Evolutionary conservation across 495 filamentous ascomycete genomes (phyloP).

Genomic region (Hypomontagnella submonticulosa): DNA sequence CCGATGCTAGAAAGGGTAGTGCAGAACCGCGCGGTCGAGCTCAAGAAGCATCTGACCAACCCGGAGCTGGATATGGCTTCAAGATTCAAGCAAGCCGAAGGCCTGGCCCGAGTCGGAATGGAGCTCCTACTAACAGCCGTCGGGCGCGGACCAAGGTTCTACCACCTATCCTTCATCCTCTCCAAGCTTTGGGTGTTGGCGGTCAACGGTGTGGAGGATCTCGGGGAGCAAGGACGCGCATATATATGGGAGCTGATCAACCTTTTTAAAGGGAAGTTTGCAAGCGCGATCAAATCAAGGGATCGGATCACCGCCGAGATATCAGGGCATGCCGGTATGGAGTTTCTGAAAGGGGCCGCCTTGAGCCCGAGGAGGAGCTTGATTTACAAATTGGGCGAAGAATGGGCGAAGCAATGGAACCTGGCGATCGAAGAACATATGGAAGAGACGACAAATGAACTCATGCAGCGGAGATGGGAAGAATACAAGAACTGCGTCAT

Average conservation of each 20-base stretch:
- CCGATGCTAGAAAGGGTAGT: slow-evolving; percentile 10
- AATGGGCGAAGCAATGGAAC: slow-evolving; percentile 3
- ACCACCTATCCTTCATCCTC: slow-evolving; percentile 5
- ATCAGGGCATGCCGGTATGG: slow-evolving; percentile 3
- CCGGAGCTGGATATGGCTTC: neutral
- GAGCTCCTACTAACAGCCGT: neutral
- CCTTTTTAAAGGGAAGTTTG: neutral
- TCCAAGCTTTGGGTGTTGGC: slow-evolving; percentile 16
- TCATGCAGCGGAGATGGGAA: slow-evolving; percentile 1
- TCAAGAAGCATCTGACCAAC: slow-evolving; percentile 1
- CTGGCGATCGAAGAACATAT: neutral
- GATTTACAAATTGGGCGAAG: slow-evolving; percentile 1
- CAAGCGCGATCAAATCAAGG: neutral
- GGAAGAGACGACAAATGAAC: neutral
- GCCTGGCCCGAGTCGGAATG: slow-evolving; percentile 2
- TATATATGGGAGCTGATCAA: neutral
- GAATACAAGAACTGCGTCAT: slow-evolving; percentile 10
- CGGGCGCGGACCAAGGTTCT: neutral
- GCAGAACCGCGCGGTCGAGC: neutral
- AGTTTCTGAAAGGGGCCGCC: slow-evolving; percentile 1
- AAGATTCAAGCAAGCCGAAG: slow-evolving; percentile 4
- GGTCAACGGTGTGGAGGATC: slow-evolving; percentile 12
- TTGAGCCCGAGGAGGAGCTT: slow-evolving; percentile 10
- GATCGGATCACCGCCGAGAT: slow-evolving; percentile 8
- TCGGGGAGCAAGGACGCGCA: slow-evolving; percentile 3